Base-by-base conservation (phyloP, 83 land plant species). In the Diphasiastrum complanatum region DNA sequence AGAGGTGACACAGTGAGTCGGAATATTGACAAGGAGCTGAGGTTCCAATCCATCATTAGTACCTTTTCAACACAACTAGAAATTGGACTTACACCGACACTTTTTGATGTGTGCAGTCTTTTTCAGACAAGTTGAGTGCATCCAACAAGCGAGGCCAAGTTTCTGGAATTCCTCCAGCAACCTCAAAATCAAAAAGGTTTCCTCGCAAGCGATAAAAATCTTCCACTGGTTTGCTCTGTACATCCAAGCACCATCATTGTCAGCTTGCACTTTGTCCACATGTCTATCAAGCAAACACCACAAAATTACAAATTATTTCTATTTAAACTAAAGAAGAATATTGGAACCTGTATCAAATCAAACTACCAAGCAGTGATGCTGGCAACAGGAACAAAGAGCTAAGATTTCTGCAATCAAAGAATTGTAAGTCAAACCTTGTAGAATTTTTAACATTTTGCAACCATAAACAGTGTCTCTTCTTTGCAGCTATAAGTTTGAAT, bases 111-210 rank as follows among this genome's bases (percentile, higher is more conserved):
- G n/a, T n/a, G n/a, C n/a, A n/a, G n/a, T n/a, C n/a, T n/a, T n/a
- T n/a, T n/a, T n/a, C n/a, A n/a, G n/a, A n/a, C n/a, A n/a, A n/a
- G n/a, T n/a, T n/a, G n/a, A n/a, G n/a, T 19, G 73, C 73, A 2
- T 63, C 47, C 63, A 72, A 47, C 22, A 72, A 73, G 36, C 64
- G 33, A 2, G 74, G 75, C 77, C 77, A 74, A 25, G 75, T 62
- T 43, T 69, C 66, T 26, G 57, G 66, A 23, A 61, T 74, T 24
- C 66, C 77, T 31, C 75, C 75, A 4, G 63, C 60, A 27, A 84
- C 86, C 34, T 81, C 70, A 48, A 84, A 77, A 47, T 87, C 72
- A 52, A 84, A 41, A 37, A 87, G 89, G 65, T 84, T 87, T 61
- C 64, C 59, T 49, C 77, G 83, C 50, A 72, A 70, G 35, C 78